phyloP scores from a whole-genome alignment of 2,329 filamentous ascomycete genomes.

The Cladorrhinum sp. region DNA sequence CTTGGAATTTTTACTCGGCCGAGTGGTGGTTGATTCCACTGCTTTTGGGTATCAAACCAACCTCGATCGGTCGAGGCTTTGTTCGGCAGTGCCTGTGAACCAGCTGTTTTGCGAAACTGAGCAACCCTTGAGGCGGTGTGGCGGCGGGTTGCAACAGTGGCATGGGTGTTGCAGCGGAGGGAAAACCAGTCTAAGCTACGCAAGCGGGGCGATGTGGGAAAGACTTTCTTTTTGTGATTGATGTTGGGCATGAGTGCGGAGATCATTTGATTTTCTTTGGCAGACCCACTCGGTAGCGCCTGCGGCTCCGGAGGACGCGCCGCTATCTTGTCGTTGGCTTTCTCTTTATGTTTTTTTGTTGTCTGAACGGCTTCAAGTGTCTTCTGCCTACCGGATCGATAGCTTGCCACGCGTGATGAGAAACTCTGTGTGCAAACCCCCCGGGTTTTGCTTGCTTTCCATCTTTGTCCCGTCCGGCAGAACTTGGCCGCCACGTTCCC shows the following conservation, averaged over 20 bases:
- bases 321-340: background rate
- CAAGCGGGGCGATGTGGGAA: background rate
- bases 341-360: background rate
- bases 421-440: too few species aligned
- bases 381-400: too few species aligned
- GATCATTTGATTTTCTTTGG: background rate
- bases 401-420: too few species aligned
- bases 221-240: background rate
- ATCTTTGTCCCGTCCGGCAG: background rate
- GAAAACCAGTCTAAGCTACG: background rate
- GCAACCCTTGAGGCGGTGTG: conserved; percentile 5
- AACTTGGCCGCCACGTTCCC: background rate
- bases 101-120: background rate
- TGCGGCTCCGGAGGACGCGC: background rate
- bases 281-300: background rate
- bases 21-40: conserved; percentile 9
- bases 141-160: conserved; percentile 4
- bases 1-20: conserved; percentile 14
- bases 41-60: background rate
- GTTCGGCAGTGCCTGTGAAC: background rate
- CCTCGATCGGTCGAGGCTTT: background rate
- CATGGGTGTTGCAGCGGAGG: background rate
- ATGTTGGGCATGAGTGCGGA: background rate
- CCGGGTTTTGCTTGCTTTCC: background rate
- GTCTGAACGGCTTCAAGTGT: too few species aligned